Evolutionary conservation across 148 eudicot genomes (phyloP), one percentile per base, ranked within the genome.

Genomic region (Beta vulgaris): DNA sequence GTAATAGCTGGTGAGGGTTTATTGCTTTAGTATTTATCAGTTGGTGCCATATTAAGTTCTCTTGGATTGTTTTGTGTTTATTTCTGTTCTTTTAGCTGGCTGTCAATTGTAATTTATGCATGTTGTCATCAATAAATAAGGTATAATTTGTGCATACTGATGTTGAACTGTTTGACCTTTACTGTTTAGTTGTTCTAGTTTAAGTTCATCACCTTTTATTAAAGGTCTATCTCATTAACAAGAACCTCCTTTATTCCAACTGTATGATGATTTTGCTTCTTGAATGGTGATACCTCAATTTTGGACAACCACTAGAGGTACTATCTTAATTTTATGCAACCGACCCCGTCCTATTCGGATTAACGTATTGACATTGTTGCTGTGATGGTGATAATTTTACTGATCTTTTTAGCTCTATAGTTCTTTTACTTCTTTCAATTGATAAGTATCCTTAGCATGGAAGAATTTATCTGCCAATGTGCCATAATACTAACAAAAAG

Each of bases 1-100:
- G 93, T 68, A 82, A 80, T 85, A 92, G 99, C 89, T 95, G 99
- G 99, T 95, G 73, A 83, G 85, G 61, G 19, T 69, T 77, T 59
- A 46, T 25, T 46, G 36, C n/a, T 31, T 35, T 6, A 37, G 21
- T 36, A 65, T 66, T 10, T 29, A 32, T 54, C 42, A 14, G 7
- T 75, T 25, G 10, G 16, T 69, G 42, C 15, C 58, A 25, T 1
- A 19, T 16, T 61, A 11, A 51, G 48, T 53, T 70, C n/a, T 75
- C 39, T 71, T 37, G 43, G 15, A 21, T 69, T 61, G 40, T 73
- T 19, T 10, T 19, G 2, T 37, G 25, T 28, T 44, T 73, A 39
- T 61, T 44, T 25, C 9, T 49, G 29, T 16, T 14, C 71, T 39
- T 36, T 18, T 23, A 43, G 31, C 39, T 62, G 40, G 32, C 63